Conservation (phyloP, 305 asterid genomes). For the Ajuga reptans region DNA sequence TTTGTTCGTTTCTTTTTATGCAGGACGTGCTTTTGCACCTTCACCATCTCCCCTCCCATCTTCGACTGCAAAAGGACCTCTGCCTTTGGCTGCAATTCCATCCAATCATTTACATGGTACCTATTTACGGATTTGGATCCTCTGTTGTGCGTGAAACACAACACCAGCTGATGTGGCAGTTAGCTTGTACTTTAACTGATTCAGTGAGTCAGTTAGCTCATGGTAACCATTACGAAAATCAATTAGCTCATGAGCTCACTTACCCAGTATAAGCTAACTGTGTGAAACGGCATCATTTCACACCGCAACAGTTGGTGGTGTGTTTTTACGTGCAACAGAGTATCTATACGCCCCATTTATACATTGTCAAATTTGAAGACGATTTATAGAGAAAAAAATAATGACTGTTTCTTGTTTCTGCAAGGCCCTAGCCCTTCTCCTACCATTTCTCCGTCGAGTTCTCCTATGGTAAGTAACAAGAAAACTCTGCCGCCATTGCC, state of each 20-base stretch:
- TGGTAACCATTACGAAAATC: background rate
- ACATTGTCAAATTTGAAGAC: slow-evolving; percentile 1
- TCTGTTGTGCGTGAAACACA: background rate
- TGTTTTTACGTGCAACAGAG: background rate
- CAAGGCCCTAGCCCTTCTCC: slow-evolving; percentile 48
- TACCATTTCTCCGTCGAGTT: slow-evolving; percentile 42
- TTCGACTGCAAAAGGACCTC: slow-evolving; percentile 30
- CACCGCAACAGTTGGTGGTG: background rate
- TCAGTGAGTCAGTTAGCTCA: too few relatives aligned
- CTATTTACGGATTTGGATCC: background rate
- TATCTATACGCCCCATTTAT: background rate
- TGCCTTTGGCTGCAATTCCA: slow-evolving; percentile 45
- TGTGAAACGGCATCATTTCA: background rate
- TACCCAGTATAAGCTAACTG: background rate
- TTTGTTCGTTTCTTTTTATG: slow-evolving; percentile 1
- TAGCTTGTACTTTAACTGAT: background rate
- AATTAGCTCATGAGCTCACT: background rate
- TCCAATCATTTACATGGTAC: slow-evolving; percentile 37
- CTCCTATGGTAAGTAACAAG: slow-evolving; percentile 24
- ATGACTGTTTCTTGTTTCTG: slow-evolving; percentile 19
- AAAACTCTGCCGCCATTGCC: slow-evolving; percentile 47
- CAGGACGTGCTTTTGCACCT: slow-evolving; percentile 41
- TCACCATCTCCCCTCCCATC: slow-evolving; percentile 36
- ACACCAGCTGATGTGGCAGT: background rate
- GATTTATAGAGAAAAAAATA: background rate